phyloP scores from a whole-genome alignment of 1,139 yeast species.

The Candida mesenterica region DNA sequence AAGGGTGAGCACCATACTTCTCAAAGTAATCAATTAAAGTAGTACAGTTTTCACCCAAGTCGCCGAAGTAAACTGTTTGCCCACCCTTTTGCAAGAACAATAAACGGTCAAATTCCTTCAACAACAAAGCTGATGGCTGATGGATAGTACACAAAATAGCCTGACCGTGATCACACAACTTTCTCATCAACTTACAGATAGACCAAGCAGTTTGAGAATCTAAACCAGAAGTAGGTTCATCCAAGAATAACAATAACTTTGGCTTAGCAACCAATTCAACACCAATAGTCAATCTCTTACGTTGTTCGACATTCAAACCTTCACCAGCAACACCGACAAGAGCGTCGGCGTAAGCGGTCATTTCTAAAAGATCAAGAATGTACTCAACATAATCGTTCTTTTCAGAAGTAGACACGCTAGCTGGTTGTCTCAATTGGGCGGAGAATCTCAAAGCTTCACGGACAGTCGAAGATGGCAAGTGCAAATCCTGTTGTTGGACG shows the following conservation, averaged over 20 bases:
- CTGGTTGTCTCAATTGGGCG: slow-evolving; percentile 73
- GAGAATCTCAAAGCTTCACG: slow-evolving; percentile 74
- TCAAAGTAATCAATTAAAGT: slow-evolving; percentile 69
- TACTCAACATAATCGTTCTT: slow-evolving; percentile 72
- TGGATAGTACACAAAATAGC: slow-evolving; percentile 82
- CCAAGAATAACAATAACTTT: slow-evolving; percentile 72
- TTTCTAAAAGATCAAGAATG: slow-evolving; percentile 65
- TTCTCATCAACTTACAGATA: slow-evolving; percentile 71
- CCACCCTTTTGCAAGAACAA: slow-evolving; percentile 75
- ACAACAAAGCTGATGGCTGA: slow-evolving; percentile 76
- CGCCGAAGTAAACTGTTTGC: slow-evolving; percentile 77
- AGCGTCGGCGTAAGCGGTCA: slow-evolving; percentile 75
- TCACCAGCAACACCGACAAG: slow-evolving; percentile 82
- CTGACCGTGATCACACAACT: slow-evolving; percentile 74
- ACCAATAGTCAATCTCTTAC: slow-evolving; percentile 81
- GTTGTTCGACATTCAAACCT: slow-evolving; percentile 77
- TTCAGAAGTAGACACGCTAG: slow-evolving; percentile 49
- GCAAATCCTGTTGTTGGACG: slow-evolving; percentile 82
- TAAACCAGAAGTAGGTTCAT: slow-evolving; percentile 91
- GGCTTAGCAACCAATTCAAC: slow-evolving; percentile 91
- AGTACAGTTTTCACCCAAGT: slow-evolving; percentile 63
- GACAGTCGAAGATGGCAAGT: slow-evolving; percentile 70
- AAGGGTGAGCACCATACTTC: slow-evolving; percentile 57
- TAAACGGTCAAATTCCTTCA: slow-evolving; percentile 76
- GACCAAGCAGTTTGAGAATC: slow-evolving; percentile 95